phyloP scores from a whole-genome alignment of 495 filamentous ascomycete genomes.

The Xylaria flabelliformis region DNA sequence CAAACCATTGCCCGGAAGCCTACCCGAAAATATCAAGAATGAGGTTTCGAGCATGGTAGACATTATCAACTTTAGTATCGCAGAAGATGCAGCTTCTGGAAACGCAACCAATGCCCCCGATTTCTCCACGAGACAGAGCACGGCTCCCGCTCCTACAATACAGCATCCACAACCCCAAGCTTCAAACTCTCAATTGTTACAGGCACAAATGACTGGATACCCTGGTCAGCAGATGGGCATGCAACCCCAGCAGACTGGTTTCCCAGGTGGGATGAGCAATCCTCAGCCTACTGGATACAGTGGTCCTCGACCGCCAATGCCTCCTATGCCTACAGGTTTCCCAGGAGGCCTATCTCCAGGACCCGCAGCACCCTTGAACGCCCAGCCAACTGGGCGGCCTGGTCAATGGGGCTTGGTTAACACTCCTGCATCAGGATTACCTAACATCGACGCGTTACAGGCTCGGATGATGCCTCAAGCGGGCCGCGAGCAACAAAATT shows the following conservation, averaged over 20 bases:
- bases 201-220: conserved; percentile 77
- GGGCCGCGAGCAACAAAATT: conserved; percentile 84
- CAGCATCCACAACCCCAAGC: conserved; percentile 86
- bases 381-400: conserved; percentile 94
- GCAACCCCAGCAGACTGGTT: conserved; percentile 66
- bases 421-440: conserved; percentile 84
- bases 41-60: conserved; percentile 99
- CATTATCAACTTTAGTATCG: conserved; percentile 94
- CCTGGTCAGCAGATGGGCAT: conserved; percentile 62
- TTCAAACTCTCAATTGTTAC: conserved; percentile 77
- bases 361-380: conserved; percentile 71
- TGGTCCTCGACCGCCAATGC: conserved; percentile 88
- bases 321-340: conserved; percentile 91
- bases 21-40: conserved; percentile 89
- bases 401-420: conserved; percentile 99
- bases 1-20: conserved; percentile 71
- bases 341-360: conserved; percentile 69
- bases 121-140: conserved; percentile 72
- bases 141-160: conserved; percentile 71
- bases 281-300: conserved; percentile 66
- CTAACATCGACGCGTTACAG: conserved; percentile 91
- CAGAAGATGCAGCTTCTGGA: conserved; percentile 70
- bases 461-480: conserved; percentile 98
- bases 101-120: conserved; percentile 75
- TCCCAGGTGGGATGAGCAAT: conserved; percentile 52